Evolutionary conservation across 2,329 filamentous ascomycete species (phyloP).

Genomic region (Aspergillus sp.): DNA sequence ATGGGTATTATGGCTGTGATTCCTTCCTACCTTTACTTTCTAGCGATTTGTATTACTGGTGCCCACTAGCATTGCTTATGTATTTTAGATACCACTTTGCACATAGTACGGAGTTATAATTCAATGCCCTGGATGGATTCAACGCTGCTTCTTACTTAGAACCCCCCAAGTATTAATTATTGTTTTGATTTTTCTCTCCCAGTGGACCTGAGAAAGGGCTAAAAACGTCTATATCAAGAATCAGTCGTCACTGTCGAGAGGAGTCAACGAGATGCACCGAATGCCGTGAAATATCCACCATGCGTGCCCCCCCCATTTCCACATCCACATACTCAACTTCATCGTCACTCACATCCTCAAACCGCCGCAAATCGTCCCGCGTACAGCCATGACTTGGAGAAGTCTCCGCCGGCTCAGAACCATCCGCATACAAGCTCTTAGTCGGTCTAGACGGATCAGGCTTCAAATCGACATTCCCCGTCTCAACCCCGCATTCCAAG

Average conservation of each 20-base stretch:
- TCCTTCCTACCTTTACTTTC: background rate
- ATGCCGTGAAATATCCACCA: background rate
- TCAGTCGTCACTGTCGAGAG: background rate
- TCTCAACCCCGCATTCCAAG: background rate
- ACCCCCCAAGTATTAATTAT: no score
- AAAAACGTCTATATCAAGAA: no score
- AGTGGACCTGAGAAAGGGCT: no score
- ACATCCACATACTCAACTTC: background rate
- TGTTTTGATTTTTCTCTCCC: no score
- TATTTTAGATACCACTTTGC: background rate
- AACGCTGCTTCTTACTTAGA: background rate
- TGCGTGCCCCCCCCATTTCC: background rate
- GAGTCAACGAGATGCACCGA: background rate
- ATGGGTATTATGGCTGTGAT: slow-evolving; percentile 81
- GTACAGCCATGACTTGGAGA: background rate
- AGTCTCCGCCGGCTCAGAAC: background rate
- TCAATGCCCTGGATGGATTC: background rate
- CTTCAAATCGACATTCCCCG: background rate
- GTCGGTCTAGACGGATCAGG: background rate
- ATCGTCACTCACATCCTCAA: background rate
- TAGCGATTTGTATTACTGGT: background rate
- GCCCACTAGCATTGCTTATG: background rate
- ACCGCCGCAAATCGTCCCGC: background rate
- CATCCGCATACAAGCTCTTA: background rate
- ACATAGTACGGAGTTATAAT: background rate